These are phyloP conservation scores for Cardamine occulta DNA, from an alignment of 345 rosid genomes.

Conservation along the genomic window DNA sequence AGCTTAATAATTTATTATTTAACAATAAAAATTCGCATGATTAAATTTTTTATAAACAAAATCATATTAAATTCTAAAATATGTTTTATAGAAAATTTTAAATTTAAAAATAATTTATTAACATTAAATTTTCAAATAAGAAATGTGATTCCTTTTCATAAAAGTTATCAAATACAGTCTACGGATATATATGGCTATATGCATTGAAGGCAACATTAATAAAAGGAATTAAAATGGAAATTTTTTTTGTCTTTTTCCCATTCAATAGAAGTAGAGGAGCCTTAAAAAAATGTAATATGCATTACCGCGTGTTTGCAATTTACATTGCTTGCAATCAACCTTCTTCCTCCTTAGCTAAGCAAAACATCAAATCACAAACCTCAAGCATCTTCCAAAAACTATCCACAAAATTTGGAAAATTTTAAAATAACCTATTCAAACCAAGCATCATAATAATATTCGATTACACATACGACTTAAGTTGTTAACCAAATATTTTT, in stretches of 20 bases:
- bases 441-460: constrained; percentile 11
- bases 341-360: constrained; percentile 22
- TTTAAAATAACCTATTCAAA: neutral
- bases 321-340: constrained; percentile 39
- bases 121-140: neutral
- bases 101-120: neutral
- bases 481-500: neutral
- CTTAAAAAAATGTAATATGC: neutral
- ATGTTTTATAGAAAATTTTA: neutral
- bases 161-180: neutral
- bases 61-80: neutral
- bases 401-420: constrained; percentile 12
- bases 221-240: neutral
- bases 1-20: no score
- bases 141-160: neutral
- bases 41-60: no score
- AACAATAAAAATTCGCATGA: neutral
- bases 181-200: constrained; percentile 2
- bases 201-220: neutral
- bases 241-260: neutral
- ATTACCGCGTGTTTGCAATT: constrained; percentile 8
- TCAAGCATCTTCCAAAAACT: constrained; percentile 22
- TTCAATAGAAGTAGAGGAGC: neutral
- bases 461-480: neutral
- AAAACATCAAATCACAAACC: constrained; percentile 39